Percentiles rank a stretch among this genome's conserved stretches.
Evolutionary conservation across 495 filamentous ascomycete species (phyloP).

Genomic region (Echria macrotheca): DNA sequence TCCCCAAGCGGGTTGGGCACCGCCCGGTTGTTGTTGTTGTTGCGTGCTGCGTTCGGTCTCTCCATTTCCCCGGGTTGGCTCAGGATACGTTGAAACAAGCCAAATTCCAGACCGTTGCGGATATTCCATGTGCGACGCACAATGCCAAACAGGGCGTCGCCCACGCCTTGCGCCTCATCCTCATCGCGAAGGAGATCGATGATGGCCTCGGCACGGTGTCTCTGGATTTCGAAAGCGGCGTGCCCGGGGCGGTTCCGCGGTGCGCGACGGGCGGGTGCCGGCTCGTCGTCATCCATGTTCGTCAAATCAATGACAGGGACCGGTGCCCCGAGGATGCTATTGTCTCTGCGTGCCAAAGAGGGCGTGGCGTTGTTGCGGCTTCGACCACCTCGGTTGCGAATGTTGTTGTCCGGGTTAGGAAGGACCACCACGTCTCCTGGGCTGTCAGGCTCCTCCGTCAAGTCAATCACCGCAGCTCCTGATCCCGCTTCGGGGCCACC

Average conservation of each 20-base stretch:
- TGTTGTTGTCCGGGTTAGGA: background rate
- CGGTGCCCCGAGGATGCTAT: slow-evolving; percentile 35
- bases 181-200: slow-evolving; percentile 33
- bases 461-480: slow-evolving; percentile 33
- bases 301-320: no score
- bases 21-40: slow-evolving; percentile 4
- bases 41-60: background rate
- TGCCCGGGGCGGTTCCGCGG: no score
- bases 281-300: no score
- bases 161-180: slow-evolving; percentile 16
- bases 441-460: slow-evolving; percentile 36
- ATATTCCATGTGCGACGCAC: no score
- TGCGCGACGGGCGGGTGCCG: no score
- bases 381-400: no score
- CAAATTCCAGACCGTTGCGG: no score
- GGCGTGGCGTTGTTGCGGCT: slow-evolving; percentile 33
- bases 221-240: no score
- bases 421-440: slow-evolving; percentile 7
- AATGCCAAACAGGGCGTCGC: slow-evolving; percentile 4
- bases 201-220: slow-evolving; percentile 17
- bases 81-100: no score
- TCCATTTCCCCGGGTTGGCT: no score
- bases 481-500: no score
- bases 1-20: slow-evolving; percentile 20
- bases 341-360: slow-evolving; percentile 35